Evolutionary conservation across 306 rosid species (phyloP), one percentile per base, ranked within the genome.

Genomic region (Ormosia emarginata): DNA sequence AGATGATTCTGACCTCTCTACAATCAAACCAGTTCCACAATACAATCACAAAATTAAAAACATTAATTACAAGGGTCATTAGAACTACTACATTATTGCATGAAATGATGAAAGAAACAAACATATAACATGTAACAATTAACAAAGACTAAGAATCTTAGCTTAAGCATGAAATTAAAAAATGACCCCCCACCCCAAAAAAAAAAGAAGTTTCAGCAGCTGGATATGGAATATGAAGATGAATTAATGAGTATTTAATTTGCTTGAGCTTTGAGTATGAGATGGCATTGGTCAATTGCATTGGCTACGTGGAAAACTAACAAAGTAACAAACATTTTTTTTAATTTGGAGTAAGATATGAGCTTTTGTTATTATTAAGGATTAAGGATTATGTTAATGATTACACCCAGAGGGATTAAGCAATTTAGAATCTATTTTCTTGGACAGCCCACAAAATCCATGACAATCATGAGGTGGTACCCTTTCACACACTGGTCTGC

Each of bases 381-480:
- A 81, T 84, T 84, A 79, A 53, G 81, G 53, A 86, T 86, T 74
- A 33, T 76, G 82, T 75, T 84, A 79, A 87, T 87, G 81, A 87
- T 87, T 76, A 82, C 47, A 84, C 78, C 90, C 80, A 73, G 75
- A 83, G 46, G 88, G 83, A 84, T 84, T 85, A 79, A 84, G 84
- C 33, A 18, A 49, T 4, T 39, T 62, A 70, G 86, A 87, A 82
- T 85, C 87, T 77, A 76, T 79, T 80, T 71, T 83, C 89, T 88
- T 80, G 91, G 87, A 71, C 85, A 75, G 84, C 84, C 89, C 91
- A 88, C 87, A 88, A 88, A 88, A 88, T 88, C 89, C 80, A 81
- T 33, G 80, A 79, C 81, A 85, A 80, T 88, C 87, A 82, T 85
- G 91, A 77, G 91, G 70, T 77, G 69, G 82, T 71, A 80, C 77